Evolutionary conservation across 2,329 filamentous ascomycete species (phyloP).

Genomic region (Ceratocystiopsis minuta): DNA sequence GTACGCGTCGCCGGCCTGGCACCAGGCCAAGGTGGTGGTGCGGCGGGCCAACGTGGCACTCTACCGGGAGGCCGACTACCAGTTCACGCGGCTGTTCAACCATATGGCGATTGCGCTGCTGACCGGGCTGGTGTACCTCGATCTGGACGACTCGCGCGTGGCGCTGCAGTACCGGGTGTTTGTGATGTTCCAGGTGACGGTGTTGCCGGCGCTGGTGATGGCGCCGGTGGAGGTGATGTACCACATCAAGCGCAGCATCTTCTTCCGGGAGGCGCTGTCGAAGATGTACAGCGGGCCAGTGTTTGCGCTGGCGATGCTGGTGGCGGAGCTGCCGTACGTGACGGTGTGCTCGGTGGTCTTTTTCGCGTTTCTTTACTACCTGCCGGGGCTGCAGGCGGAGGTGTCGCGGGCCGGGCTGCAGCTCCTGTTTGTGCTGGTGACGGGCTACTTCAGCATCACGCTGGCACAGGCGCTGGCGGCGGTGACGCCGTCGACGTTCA

Average conservation of each 20-base stretch:
- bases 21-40: constrained; percentile 63
- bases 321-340: constrained; percentile 72
- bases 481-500: constrained; percentile 60
- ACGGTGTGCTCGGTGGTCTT: constrained; percentile 64
- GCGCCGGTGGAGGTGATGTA: constrained; percentile 74
- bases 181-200: constrained; percentile 76
- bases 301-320: constrained; percentile 60
- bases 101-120: constrained; percentile 63
- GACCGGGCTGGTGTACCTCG: constrained; percentile 62
- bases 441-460: constrained; percentile 69
- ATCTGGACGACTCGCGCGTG: constrained; percentile 56
- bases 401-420: constrained; percentile 61
- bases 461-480: constrained; percentile 61
- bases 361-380: constrained; percentile 72
- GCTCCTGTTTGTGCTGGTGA: constrained; percentile 70
- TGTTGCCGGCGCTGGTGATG: constrained; percentile 68
- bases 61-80: constrained; percentile 78
- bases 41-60: constrained; percentile 58
- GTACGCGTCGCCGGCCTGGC: constrained; percentile 62
- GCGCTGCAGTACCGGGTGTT: constrained; percentile 77
- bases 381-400: constrained; percentile 51
- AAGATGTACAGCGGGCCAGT: constrained; percentile 75
- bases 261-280: constrained; percentile 68
- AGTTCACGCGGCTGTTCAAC: constrained; percentile 74
- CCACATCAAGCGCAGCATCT: constrained; percentile 60